Base-by-base conservation (phyloP, 352 stramenopile genomes). In the Phytophthora tubulina region DNA sequence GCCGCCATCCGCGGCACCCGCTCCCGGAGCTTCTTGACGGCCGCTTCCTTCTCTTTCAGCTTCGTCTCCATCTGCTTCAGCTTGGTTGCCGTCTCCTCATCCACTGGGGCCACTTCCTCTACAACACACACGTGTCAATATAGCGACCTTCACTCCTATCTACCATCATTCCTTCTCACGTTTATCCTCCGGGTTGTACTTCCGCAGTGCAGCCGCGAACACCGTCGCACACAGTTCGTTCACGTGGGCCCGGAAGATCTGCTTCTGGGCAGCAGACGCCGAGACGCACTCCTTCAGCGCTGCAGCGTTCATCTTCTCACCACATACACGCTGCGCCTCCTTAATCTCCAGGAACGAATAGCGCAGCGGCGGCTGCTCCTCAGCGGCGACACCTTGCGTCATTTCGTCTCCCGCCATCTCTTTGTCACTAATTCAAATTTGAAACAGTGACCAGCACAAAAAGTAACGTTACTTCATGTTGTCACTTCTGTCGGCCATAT, bases 291-390 rank as follows among this genome's bases (percentile, higher is more conserved):
- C 82, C 4, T 68, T 70, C 35, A 92, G 61, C 63, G 82, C 81
- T 15, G 81, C 80, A 3, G 65, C 48, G 48, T 77, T 76, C 49
- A 89, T 88, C 70, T 83, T 88, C 44, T 86, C 84, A 8, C 76
- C 75, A 49, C 86, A 94, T 46, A 82, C 72, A 32, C 80, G 76
- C 76, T 93, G 86, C 67, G 86, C 86, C 59, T 89, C 79, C 67
- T 94, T 94, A 15, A 94, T 86, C 70, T 94, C 86, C 52, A 82
- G 46, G 62, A 91, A 94, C 64, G 85, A 88, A 56, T 94, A 94
- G 44, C 86, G 82, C 31, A 35, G 36, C 32, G 53, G 35, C 38
- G 51, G 52, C 52, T 46, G 32, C 42, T 64, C 54, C 60, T 59
- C 55, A 27, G 0, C 21, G 21, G 21, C 21, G 21, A 27, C 39